Percentiles rank a stretch among this genome's conserved stretches.
phyloP scores from a whole-genome alignment of 1,284 basidiomycete species.

The Austroboletus rostrupii region DNA sequence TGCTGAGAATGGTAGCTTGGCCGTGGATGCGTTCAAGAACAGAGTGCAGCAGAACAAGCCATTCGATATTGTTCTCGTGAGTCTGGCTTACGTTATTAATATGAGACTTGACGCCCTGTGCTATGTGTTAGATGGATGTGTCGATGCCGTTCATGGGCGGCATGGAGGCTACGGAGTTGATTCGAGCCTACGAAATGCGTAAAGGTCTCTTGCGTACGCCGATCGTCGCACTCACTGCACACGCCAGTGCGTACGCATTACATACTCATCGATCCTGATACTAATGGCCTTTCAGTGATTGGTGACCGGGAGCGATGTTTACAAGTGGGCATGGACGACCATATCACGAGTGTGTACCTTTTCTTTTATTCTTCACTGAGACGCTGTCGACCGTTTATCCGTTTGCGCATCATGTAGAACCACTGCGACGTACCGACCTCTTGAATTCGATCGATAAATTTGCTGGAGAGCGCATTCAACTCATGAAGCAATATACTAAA shows the following conservation, averaged over 20 bases:
- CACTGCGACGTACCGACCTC: slow-evolving; percentile 68
- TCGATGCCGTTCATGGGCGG: slow-evolving; percentile 98
- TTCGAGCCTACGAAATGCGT: slow-evolving; percentile 77
- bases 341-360: slow-evolving; percentile 66
- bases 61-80: slow-evolving; percentile 83
- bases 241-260: slow-evolving; percentile 63
- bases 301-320: slow-evolving; percentile 92
- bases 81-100: slow-evolving; percentile 25
- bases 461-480: slow-evolving; percentile 43
- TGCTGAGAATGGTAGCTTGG: slow-evolving; percentile 93
- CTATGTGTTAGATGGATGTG: slow-evolving; percentile 83
- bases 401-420: slow-evolving; percentile 44
- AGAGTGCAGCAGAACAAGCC: slow-evolving; percentile 68
- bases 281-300: slow-evolving; percentile 62
- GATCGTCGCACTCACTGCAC: slow-evolving; percentile 93
- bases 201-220: slow-evolving; percentile 75
- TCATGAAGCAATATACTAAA: slow-evolving; percentile 31
- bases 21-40: slow-evolving; percentile 85
- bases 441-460: slow-evolving; percentile 76
- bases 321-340: slow-evolving; percentile 83
- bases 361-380: not conserved
- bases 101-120: not conserved
- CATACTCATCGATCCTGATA: not conserved
- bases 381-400: slow-evolving; percentile 1
- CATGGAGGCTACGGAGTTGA: slow-evolving; percentile 84